Percentiles rank a stretch among this genome's conserved stretches.
Conservation (phyloP, 208 protist genomes). For the Leishmania tarentolae region DNA sequence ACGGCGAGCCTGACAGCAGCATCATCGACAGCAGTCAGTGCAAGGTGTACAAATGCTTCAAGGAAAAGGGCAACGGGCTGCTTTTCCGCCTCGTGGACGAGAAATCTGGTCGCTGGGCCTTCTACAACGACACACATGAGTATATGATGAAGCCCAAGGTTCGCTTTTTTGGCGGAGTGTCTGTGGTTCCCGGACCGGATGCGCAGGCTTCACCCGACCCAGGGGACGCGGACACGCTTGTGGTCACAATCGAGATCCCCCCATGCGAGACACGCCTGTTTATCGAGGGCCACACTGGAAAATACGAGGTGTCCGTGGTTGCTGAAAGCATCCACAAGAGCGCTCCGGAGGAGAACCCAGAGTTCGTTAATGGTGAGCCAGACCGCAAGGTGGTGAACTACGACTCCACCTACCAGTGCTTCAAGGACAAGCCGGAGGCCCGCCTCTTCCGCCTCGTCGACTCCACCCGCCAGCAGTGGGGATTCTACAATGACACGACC, state of each 20-base stretch:
- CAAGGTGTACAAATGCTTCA: conserved; percentile 77
- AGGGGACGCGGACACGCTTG: conserved; percentile 38
- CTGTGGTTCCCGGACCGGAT: conserved; percentile 39
- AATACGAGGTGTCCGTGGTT: conserved; percentile 59
- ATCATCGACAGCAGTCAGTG: conserved; percentile 36
- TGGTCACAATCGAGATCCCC: conserved; percentile 59
- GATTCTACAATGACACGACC: conserved; percentile 70
- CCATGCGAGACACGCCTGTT: conserved; percentile 60
- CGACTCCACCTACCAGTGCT: conserved; percentile 62
- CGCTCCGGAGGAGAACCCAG: conserved; percentile 44
- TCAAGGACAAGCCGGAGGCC: conserved; percentile 65
- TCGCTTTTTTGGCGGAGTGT: conserved; percentile 46
- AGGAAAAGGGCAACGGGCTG: conserved; percentile 72
- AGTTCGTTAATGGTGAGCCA: conserved; percentile 54
- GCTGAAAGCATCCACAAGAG: conserved; percentile 52
- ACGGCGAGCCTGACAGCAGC: conserved; percentile 48
- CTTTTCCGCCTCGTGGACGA: conserved; percentile 85
- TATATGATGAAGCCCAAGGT: conserved; percentile 71
- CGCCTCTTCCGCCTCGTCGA: conserved; percentile 76
- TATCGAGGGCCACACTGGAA: conserved; percentile 53
- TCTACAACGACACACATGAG: conserved; percentile 84
- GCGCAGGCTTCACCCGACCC: conserved; percentile 42
- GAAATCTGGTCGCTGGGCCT: conserved; percentile 62
- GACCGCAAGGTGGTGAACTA: conserved; percentile 49
- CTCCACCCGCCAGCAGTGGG: conserved; percentile 42